Conservation (phyloP, 176 grass and related monocot genomes). For the Eragrostis curvula region DNA sequence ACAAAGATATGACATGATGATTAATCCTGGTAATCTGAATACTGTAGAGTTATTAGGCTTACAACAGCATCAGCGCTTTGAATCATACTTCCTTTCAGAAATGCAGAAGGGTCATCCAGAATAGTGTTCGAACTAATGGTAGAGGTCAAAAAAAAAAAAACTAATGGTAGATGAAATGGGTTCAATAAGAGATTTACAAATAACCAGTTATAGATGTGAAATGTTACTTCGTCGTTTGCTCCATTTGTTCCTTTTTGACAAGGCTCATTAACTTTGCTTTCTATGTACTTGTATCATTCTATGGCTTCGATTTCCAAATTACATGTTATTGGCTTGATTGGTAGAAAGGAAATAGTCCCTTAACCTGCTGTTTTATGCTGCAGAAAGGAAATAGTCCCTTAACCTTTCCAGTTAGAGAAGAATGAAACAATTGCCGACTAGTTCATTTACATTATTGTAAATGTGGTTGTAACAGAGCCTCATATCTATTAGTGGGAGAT, state of each 20-base stretch:
- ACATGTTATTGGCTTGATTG: neutral
- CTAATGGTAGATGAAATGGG: neutral
- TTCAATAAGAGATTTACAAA: neutral
- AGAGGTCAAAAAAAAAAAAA: too few species aligned
- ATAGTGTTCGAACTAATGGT: neutral
- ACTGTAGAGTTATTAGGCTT: neutral
- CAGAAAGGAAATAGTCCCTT: neutral
- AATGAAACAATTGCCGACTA: neutral
- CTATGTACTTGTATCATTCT: neutral
- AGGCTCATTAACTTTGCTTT: slow-evolving; percentile 16
- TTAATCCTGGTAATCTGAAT: neutral
- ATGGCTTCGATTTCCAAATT: neutral
- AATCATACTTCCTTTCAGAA: neutral
- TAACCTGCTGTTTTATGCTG: neutral
- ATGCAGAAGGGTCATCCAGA: neutral
- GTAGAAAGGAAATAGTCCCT: neutral
- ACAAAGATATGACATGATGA: neutral
- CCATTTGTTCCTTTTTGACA: too few species aligned
- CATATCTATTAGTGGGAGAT: neutral
- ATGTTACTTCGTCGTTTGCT: too few species aligned
- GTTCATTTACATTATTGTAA: neutral
- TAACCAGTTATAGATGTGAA: too few species aligned
- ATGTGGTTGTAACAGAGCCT: slow-evolving; percentile 2
- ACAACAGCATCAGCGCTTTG: too few species aligned
- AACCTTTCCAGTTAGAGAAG: neutral